Evolutionary conservation across 495 filamentous ascomycete species (phyloP), one percentile per base, ranked within the genome.

Genomic region (Cladorrhinum samala): DNA sequence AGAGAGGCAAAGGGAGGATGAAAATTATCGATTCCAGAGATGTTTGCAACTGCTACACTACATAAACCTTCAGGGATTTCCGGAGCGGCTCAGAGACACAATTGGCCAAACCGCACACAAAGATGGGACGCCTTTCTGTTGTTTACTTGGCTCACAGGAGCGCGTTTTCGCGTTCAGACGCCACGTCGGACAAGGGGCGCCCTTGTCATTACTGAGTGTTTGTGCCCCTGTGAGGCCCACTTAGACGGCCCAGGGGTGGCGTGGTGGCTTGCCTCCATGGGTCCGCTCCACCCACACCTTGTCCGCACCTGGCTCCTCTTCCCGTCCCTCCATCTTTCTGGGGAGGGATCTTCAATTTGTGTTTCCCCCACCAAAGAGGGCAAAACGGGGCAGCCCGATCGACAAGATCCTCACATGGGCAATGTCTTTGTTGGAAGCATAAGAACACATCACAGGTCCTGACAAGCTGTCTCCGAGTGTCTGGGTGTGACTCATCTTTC

Each of bases 91-190:
- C 17, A n/a, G 39, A 41, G 17, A 18, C 16, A 24, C 23, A 45
- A 30, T 19, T 16, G 16, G 24, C n/a, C 24, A 49, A 49, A 49
- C 37, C 49, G 49, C 37, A 43, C 27, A 55, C 42, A 56, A 56
- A 53, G 50, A 51, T 49, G 50, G 46, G 44, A 55, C 50, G 36
- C n/a, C 33, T 11, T 49, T 20, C 41, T 62, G 30, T 63, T 63
- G 60, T 63, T 63, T 63, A 63, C 56, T 33, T 50, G 48, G 45
- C 42, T 41, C 48, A 36, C 16, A 55, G n/a, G n/a, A n/a, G n/a
- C 56, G 57, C 53, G 56, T 57, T 57, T 52, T 59, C 60, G 60
- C 57, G 60, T 60, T 54, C 40, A 38, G 39, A 44, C 46, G 51
- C 49, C 61, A 52, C 54, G 54, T 52, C 36, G 38, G 47, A 36